Base-by-base conservation (phyloP, 208 protist species). In the Trypanosoma cruzi region DNA sequence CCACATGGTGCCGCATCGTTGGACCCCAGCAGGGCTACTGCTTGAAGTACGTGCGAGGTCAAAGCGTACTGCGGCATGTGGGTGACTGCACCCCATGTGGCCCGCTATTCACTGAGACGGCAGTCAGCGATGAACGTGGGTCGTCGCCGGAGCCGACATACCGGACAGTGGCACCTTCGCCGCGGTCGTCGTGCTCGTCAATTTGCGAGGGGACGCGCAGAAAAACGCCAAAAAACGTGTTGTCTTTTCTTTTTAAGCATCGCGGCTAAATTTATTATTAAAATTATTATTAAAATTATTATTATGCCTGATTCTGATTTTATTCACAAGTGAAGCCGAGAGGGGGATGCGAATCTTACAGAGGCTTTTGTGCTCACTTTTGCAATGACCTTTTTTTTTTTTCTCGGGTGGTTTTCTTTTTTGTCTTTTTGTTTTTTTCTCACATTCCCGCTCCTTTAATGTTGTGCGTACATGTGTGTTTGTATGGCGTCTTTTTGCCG, bases 11-110 rank as follows among this genome's bases (percentile, higher is more conserved):
- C 54, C 54, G 54, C 52, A 50, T 75, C 0, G 36, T 75, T 11
- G 52, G 52, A 13, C 69, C 69, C 10, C 40, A 40, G 31, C 28
- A 36, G 29, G 69, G 69, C 18, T 75, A 68, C 34, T 75, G 69
- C 62, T 20, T 49, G 26, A 67, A 49, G 62, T 61, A 67, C 49
- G 59, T 57, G 52, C 24, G 32, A 1, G 69, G 69, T 7, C 13
- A n/a, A 10, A 16, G 28, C 13, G 6, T 68, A 37, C 69, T 75
- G 54, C 52, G 52, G 62, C 54, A 62, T 8, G 69, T 75, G 4
- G 53, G 54, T 2, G 62, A 75, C 42, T 32, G 31, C n/a, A 50
- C 54, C n/a, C 69, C 34, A 11, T 67, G 44, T 36, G 62, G 60
- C 16, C 52, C 44, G 28, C 34, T 64, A 22, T 22, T 44, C 5